Base-by-base conservation (phyloP, 768 basidiomycete species). In the Termitomyces sp. region DNA sequence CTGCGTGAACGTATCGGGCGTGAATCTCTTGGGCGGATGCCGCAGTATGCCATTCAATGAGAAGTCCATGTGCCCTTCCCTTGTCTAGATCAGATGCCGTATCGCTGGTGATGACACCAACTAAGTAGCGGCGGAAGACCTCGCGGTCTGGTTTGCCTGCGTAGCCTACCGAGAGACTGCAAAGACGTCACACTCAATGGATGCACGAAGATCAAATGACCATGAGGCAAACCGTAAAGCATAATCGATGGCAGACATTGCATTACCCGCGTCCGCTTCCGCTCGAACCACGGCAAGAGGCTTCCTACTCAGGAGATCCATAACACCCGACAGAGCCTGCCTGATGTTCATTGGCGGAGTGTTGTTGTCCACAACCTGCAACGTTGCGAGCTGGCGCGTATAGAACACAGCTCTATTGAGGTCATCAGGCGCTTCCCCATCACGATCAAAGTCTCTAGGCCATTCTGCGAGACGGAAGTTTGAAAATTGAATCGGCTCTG, bases 211-310 rank as follows among this genome's bases (percentile, higher is more conserved):
- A 55, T 6, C 3, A 2, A 35, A 45, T 28, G 12, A 51, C 11
- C 15, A 42, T 18, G n/a, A 16, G 7, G 22, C 49, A 22, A 38
- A 68, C 67, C 67, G 58, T 22, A 68, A 46, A 6, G 67, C 59
- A 55, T 63, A 64, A 20, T 66, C 63, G 2, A 66, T 62, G 35
- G 65, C 60, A 9, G 63, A 54, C 51, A 58, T 58, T 0, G 54
- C 44, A 18, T 63, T 60, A 8, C 67, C 65, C 16, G 57, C 65
- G n/a, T 68, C 63, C 28, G 65, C 67, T 52, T 66, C 62, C 7
- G 55, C 53, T 18, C 45, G 62, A 39, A 65, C 58, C 11, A 46
- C 16, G 7, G 59, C 60, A 8, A 57, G 52, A 4, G 58, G 33
- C 48, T 57, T 59, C 48, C 49, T 18, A 15, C 56, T 51, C 18